A percentile compares a stretch with the other conserved stretches of the same genome.
phyloP scores from a whole-genome alignment of 176 grass and related monocot species.

The Triticum timopheevii region DNA sequence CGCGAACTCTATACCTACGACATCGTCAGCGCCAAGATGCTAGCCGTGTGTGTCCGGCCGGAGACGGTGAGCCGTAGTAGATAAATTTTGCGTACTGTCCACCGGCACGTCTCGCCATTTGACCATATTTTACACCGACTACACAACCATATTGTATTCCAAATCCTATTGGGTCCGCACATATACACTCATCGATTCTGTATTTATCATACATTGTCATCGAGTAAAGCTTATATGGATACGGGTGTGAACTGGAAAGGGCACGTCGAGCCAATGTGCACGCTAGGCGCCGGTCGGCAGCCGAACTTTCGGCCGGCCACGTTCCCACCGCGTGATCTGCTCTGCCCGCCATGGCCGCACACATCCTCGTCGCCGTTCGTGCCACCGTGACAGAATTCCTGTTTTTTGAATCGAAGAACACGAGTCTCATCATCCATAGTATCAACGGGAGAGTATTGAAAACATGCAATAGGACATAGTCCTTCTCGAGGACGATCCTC shows the following conservation, averaged over 20 bases:
- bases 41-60: neutral
- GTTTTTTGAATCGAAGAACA: too few species aligned
- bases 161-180: neutral
- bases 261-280: neutral
- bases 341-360: too few species aligned
- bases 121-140: neutral
- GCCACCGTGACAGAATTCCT: too few species aligned
- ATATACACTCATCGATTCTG: neutral
- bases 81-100: slow-evolving; percentile 12
- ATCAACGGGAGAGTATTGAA: too few species aligned
- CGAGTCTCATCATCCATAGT: too few species aligned
- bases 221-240: neutral
- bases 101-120: neutral
- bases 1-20: neutral
- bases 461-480: too few species aligned
- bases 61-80: slow-evolving; percentile 16
- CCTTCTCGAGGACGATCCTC: too few species aligned
- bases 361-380: too few species aligned
- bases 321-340: too few species aligned
- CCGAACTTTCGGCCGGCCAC: too few species aligned
- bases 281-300: too few species aligned
- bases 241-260: neutral
- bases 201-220: neutral
- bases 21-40: neutral
- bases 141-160: neutral